Base-by-base conservation (phyloP, 2,329 filamentous ascomycete species). In the Aspergillus sp. region DNA sequence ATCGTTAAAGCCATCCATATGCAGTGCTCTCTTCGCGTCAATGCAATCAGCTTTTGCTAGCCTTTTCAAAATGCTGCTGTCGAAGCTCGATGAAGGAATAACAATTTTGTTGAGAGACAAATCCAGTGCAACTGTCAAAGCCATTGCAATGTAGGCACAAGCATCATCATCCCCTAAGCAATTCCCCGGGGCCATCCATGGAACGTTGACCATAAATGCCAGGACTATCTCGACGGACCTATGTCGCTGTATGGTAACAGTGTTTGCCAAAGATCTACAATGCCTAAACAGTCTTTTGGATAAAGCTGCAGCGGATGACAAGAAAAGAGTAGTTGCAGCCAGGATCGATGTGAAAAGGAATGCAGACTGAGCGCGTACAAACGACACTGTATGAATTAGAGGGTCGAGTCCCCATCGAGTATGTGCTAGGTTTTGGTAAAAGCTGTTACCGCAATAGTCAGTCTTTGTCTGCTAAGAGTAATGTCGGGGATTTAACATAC, bases 331-430 rank as follows among this genome's bases (percentile, higher is more conserved):
- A 1, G 85, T 83, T 3, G 82, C 81, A 1, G 84, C 81, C 56
- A 86, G 74, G 44, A 88, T 80, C 1, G 84, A 86, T 0, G 85
- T 88, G 57, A 86, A 83, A 2, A 88, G 71, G 59, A 88, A 88
- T 1, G 83, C 78, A 0, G 85, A 88, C 43, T 83, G 80, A 1
- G 76, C 75, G 13, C 83, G 81, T 2, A 85, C 82, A 56, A 86
- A 88, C 1, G 74, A 66, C 15, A 81, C 72, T 0, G 79, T 86
- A 57, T 88, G 85, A 4, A 88, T 70, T 12, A 77, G 63, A 1
- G 83, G 82, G 55, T 88, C 85, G 7, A 88, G 77, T 0, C 85
- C 85, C 85, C 85, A 88, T 61, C 85, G 71, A 0, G 85, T 88
- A 61, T 88, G 85, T 1, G 84, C 81, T 4, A 88, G 75, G 44